These are phyloP conservation scores for Capsicum pubescens DNA, from an alignment of 257 asterid genomes.

Conservation along the genomic window DNA sequence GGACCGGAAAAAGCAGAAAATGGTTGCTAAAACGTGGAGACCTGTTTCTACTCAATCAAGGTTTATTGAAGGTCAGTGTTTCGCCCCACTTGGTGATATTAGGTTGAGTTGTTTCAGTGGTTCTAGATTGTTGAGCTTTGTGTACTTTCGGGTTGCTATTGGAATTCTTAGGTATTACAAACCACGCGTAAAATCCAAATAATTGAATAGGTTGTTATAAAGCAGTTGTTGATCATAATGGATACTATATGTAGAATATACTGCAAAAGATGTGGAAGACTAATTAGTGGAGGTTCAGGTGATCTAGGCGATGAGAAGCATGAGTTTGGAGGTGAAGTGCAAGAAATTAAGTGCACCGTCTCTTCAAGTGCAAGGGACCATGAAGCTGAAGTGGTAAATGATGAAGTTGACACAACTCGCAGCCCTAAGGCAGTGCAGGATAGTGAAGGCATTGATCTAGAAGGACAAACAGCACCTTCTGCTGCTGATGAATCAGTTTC, in stretches of 20 bases:
- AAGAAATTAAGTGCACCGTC: conserved; percentile 36
- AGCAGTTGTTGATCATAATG: background rate
- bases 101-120: background rate
- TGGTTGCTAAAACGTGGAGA: conserved; percentile 56
- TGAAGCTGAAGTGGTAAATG: conserved; percentile 37
- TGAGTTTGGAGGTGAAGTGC: conserved; percentile 38
- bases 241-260: background rate
- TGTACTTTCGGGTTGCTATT: background rate
- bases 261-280: conserved; percentile 11
- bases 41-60: conserved; percentile 58
- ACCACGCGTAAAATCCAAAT: background rate
- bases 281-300: conserved; percentile 19
- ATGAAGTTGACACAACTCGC: conserved; percentile 32
- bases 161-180: background rate
- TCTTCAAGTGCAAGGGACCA: conserved; percentile 41
- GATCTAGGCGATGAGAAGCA: conserved; percentile 41
- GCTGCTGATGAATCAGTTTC: conserved; percentile 29
- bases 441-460: conserved; percentile 36
- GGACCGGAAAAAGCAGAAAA: conserved; percentile 42
- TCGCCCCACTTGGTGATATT: background rate
- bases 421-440: conserved; percentile 20
- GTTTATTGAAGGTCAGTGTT: conserved; percentile 42
- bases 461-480: conserved; percentile 32
- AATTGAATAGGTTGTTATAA: background rate
- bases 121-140: conserved; percentile 3